A percentile compares a stretch with the other conserved stretches of the same genome.
These are phyloP conservation scores for Arxiozyma slooffiae DNA, from an alignment of 1,139 yeast genomes.

Conservation along the genomic window DNA sequence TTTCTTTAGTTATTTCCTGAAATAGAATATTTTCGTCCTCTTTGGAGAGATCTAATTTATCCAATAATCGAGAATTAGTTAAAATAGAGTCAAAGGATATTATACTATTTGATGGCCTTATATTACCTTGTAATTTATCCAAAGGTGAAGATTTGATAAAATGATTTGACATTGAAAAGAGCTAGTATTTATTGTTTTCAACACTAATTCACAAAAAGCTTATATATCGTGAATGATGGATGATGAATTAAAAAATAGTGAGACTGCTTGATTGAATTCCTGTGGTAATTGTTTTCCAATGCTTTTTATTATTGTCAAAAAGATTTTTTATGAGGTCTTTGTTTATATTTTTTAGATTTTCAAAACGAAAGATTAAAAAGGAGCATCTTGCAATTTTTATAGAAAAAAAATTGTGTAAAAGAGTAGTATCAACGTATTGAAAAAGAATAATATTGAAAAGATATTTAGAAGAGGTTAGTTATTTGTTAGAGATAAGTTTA, in stretches of 20 bases:
- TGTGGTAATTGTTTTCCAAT: too few species aligned
- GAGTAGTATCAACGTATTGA: neutral
- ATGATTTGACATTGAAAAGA: neutral
- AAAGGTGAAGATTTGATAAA: conserved; percentile 3
- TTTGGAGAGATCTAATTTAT: conserved; percentile 25
- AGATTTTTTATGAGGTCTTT: neutral
- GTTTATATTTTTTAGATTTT: neutral
- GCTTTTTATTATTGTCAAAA: too few species aligned
- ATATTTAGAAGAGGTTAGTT: neutral
- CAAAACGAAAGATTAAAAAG: neutral
- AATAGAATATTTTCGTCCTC: conserved; percentile 26
- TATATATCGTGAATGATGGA: too few species aligned
- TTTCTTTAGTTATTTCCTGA: conserved; percentile 22
- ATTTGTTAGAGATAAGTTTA: too few species aligned
- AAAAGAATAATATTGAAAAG: too few species aligned
- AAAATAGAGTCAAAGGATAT: conserved; percentile 26
- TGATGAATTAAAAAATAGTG: neutral
- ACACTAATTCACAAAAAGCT: neutral
- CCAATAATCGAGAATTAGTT: conserved; percentile 27
- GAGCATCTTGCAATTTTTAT: too few species aligned
- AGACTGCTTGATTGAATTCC: neutral
- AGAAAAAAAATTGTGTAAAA: neutral
- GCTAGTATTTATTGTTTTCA: neutral
- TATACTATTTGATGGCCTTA: conserved; percentile 1
- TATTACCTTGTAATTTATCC: conserved; percentile 2